phyloP scores from a whole-genome alignment of 1,284 basidiomycete species.

The Cerioporus squamosus region DNA sequence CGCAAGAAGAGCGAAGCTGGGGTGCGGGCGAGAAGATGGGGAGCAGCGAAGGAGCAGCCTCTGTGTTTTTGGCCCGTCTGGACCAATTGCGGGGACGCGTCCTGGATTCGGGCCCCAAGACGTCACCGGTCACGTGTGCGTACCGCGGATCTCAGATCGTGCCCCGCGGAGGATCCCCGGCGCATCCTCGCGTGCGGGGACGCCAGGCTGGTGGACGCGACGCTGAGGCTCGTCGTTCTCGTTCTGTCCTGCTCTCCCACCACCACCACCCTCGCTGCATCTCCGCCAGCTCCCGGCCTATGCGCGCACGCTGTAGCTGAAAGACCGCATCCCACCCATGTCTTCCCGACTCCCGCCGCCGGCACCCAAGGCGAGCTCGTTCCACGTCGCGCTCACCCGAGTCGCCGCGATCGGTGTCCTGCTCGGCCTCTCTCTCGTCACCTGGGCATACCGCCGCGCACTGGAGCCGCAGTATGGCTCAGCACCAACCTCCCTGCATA shows the following conservation, averaged over 20 bases:
- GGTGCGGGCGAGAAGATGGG: too few relatives aligned
- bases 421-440: conserved; percentile 50
- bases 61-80: conserved; percentile 15
- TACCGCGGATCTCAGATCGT: conserved; percentile 23
- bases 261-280: background rate
- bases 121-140: conserved; percentile 25
- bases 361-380: conserved; percentile 12
- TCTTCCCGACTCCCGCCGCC: conserved; percentile 12
- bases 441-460: conserved; percentile 57
- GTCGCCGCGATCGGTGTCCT: conserved; percentile 33
- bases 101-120: conserved; percentile 15
- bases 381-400: conserved; percentile 28
- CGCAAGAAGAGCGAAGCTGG: background rate
- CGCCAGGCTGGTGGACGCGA: too few relatives aligned
- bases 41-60: background rate
- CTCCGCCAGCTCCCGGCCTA: conserved; percentile 7
- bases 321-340: conserved; percentile 13
- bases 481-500: conserved; percentile 49
- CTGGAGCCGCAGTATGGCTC: conserved; percentile 63
- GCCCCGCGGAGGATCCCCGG: conserved; percentile 17
- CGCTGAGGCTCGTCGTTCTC: background rate
- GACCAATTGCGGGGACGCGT: conserved; percentile 18
- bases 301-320: conserved; percentile 16
- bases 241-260: background rate
- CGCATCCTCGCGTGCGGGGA: conserved; percentile 3